These are phyloP conservation scores for Acanthochlamys bracteata DNA, from an alignment of 106 monocot genomes.

Conservation along the genomic window DNA sequence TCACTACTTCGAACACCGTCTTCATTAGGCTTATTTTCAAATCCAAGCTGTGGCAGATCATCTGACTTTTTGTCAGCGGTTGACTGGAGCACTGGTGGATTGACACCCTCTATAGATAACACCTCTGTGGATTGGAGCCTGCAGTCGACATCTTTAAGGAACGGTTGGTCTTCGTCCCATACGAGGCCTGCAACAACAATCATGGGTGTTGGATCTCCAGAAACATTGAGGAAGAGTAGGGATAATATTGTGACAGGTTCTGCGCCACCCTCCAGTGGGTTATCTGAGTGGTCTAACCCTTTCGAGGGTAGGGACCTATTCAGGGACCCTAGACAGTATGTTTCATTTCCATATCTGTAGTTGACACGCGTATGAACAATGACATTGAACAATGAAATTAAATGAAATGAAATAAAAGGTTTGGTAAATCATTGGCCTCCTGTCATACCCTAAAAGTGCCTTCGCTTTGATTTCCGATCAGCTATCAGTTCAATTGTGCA, in stretches of 20 bases:
- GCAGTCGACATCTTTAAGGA: conserved; percentile 24
- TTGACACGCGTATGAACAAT: no score
- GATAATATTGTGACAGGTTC: conserved; percentile 9
- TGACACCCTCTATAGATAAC: conserved; percentile 39
- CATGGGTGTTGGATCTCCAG: conserved; percentile 27
- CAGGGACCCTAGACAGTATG: conserved; percentile 56
- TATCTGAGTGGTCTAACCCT: conserved; percentile 58
- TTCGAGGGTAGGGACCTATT: conserved; percentile 70
- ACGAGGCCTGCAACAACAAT: conserved; percentile 46
- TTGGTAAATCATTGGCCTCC: no score
- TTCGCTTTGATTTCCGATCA: no score
- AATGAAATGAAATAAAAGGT: no score
- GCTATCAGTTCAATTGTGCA: no score
- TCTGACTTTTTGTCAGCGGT: conserved; percentile 17
- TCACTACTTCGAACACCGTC: conserved; percentile 28
- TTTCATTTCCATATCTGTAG: conserved; percentile 31
- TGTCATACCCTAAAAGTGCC: no score
- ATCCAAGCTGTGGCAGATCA: conserved; percentile 33
- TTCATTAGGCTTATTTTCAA: conserved; percentile 59
- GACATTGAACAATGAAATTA: no score
- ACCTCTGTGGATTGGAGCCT: conserved; percentile 85
- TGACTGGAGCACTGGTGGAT: conserved; percentile 48
- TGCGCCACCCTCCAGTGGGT: conserved; percentile 14
- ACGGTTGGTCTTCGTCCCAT: conserved; percentile 10
- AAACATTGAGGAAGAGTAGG: conserved; percentile 7